These are phyloP conservation scores for Xerocomus tenax DNA, from an alignment of 1,284 basidiomycete genomes.

Conservation along the genomic window DNA sequence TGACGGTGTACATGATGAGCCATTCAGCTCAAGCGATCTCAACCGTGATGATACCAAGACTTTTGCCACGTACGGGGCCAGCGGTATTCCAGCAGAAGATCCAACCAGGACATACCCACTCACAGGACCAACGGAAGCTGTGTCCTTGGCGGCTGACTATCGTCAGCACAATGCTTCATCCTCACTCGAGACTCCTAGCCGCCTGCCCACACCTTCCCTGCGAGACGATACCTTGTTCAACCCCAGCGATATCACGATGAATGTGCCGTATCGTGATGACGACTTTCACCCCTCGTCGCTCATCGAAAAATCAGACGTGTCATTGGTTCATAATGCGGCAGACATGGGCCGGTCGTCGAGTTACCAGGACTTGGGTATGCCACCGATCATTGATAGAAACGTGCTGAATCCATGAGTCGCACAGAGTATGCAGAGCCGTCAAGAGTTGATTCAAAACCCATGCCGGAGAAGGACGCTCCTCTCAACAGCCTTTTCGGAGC, in stretches of 20 bases:
- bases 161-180: constrained; percentile 17
- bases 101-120: constrained; percentile 1
- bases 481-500: constrained; percentile 36
- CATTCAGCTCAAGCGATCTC: constrained; percentile 15
- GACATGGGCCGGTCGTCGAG: constrained; percentile 32
- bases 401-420: neutral
- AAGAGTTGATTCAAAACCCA: constrained; percentile 17
- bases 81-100: constrained; percentile 13
- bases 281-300: constrained; percentile 16
- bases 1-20: constrained; percentile 20
- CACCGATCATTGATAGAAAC: neutral
- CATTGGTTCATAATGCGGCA: constrained; percentile 42
- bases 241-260: constrained; percentile 4
- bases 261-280: constrained; percentile 24
- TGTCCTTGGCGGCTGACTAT: constrained; percentile 25
- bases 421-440: constrained; percentile 56
- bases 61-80: constrained; percentile 18
- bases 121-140: constrained; percentile 20
- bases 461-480: constrained; percentile 34
- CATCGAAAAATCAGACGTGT: constrained; percentile 33
- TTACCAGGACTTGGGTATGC: constrained; percentile 52
- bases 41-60: constrained; percentile 18
- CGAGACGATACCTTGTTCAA: constrained; percentile 4
- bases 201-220: constrained; percentile 14
- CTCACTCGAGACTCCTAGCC: constrained; percentile 5